phyloP scores from a whole-genome alignment of 257 asterid genomes.

The Echium plantagineum region DNA sequence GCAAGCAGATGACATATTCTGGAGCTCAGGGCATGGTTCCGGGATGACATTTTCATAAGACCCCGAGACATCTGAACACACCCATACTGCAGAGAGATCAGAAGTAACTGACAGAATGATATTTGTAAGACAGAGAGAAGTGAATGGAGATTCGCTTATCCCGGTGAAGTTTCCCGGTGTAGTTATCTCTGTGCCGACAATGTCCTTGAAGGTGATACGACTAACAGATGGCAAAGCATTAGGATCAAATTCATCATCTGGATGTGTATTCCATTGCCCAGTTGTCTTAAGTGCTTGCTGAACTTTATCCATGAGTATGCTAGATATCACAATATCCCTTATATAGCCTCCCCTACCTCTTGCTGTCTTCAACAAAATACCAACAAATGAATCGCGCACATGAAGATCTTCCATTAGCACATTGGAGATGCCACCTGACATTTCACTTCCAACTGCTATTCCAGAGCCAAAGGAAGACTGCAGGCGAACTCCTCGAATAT shows the following conservation, averaged over 20 bases:
- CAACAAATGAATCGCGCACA: slow-evolving; percentile 41
- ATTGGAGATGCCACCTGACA: slow-evolving; percentile 90
- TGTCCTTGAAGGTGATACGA: slow-evolving; percentile 41
- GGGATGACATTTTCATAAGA: slow-evolving; percentile 34
- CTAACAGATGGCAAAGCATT: slow-evolving; percentile 50
- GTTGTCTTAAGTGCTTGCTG: slow-evolving; percentile 57
- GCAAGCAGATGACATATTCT: slow-evolving; percentile 16
- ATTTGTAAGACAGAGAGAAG: slow-evolving; percentile 58
- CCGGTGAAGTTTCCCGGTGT: slow-evolving; percentile 62
- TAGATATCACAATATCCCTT: slow-evolving; percentile 30
- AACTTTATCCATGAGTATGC: slow-evolving; percentile 45
- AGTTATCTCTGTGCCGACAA: slow-evolving; percentile 53
- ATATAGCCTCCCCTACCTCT: slow-evolving; percentile 86
- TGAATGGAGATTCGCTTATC: slow-evolving; percentile 65
- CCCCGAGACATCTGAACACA: slow-evolving; percentile 33
- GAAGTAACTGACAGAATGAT: slow-evolving; percentile 33
- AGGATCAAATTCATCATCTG: slow-evolving; percentile 77
- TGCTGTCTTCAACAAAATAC: slow-evolving; percentile 59
- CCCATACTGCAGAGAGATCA: slow-evolving; percentile 27
- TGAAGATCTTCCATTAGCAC: slow-evolving; percentile 44
- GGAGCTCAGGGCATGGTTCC: slow-evolving; percentile 42
- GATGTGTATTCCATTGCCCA: slow-evolving; percentile 58
- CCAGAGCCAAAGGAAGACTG: slow-evolving; percentile 61
- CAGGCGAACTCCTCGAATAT: slow-evolving; percentile 36
- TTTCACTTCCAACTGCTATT: slow-evolving; percentile 81